phyloP scores from a whole-genome alignment of 176 grass and related monocot genomes.

The Canna indica region DNA sequence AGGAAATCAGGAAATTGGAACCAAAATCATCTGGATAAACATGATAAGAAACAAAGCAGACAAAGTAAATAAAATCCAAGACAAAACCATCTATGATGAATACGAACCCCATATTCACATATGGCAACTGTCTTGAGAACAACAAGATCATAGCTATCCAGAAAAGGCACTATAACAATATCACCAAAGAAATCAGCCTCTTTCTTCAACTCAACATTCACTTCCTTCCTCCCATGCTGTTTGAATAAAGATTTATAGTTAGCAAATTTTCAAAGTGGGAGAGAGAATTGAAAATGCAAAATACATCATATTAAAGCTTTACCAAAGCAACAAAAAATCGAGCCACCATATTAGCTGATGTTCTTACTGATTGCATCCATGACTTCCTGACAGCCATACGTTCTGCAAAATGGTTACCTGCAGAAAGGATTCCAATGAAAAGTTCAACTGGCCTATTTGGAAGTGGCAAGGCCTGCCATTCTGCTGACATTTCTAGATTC shows the following conservation, averaged over 20 bases:
- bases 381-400: slow-evolving; percentile 76
- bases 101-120: slow-evolving; percentile 68
- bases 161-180: slow-evolving; percentile 71
- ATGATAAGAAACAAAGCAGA: not conserved
- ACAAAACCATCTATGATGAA: not conserved
- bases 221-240: slow-evolving; percentile 64
- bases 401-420: slow-evolving; percentile 77
- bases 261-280: not conserved
- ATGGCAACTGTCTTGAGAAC: slow-evolving; percentile 87
- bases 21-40: not conserved
- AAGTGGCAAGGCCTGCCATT: slow-evolving; percentile 50
- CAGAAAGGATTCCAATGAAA: slow-evolving; percentile 79
- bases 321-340: slow-evolving; percentile 82
- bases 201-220: slow-evolving; percentile 56
- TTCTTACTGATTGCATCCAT: slow-evolving; percentile 54
- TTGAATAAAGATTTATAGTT: slow-evolving; percentile 22
- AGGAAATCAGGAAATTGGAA: not conserved
- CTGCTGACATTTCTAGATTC: slow-evolving; percentile 45
- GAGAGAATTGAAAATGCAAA: not conserved
- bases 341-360: slow-evolving; percentile 42
- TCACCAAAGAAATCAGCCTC: slow-evolving; percentile 81
- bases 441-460: slow-evolving; percentile 50
- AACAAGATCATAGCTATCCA: slow-evolving; percentile 73
- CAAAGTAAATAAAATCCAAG: not conserved
- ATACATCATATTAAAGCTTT: slow-evolving; percentile 16